phyloP scores from a whole-genome alignment of 2,329 filamentous ascomycete genomes.

The Arthrobotrys sinensis region DNA sequence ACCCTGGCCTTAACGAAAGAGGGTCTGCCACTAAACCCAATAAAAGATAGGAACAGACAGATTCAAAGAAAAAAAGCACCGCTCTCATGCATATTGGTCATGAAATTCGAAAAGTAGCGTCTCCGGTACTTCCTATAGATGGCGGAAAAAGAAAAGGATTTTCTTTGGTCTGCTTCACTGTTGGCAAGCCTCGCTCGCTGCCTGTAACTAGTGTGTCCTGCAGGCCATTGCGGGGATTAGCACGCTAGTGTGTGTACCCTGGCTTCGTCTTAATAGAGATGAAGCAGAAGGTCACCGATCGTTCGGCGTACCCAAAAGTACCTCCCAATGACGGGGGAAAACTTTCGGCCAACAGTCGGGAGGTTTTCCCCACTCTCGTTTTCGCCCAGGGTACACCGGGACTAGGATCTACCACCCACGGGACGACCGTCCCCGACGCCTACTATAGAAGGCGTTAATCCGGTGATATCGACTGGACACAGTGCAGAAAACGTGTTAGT shows the following conservation, averaged over 20 bases:
- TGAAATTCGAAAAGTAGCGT: slow-evolving; percentile 31
- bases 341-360: slow-evolving; percentile 5
- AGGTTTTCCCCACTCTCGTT: slow-evolving; percentile 8
- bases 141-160: slow-evolving; percentile 20
- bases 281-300: slow-evolving; percentile 32
- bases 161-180: slow-evolving; percentile 3
- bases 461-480: slow-evolving; percentile 24
- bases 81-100: slow-evolving; percentile 38
- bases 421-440: slow-evolving; percentile 23
- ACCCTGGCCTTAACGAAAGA: slow-evolving; percentile 15
- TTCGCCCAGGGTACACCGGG: slow-evolving; percentile 7
- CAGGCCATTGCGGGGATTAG: slow-evolving; percentile 48
- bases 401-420: slow-evolving; percentile 1
- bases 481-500: slow-evolving; percentile 24
- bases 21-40: slow-evolving; percentile 32
- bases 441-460: slow-evolving; percentile 32
- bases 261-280: slow-evolving; percentile 30
- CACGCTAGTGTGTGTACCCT: slow-evolving; percentile 50
- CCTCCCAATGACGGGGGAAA: slow-evolving; percentile 41
- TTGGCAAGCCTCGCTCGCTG: slow-evolving; percentile 50
- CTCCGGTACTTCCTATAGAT: slow-evolving; percentile 19
- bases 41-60: slow-evolving; percentile 24
- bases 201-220: slow-evolving; percentile 42
- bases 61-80: slow-evolving; percentile 29
- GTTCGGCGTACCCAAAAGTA: slow-evolving; percentile 56